phyloP scores from a whole-genome alignment of 1,284 basidiomycete genomes.

The Ceratobasidium theobromae region DNA sequence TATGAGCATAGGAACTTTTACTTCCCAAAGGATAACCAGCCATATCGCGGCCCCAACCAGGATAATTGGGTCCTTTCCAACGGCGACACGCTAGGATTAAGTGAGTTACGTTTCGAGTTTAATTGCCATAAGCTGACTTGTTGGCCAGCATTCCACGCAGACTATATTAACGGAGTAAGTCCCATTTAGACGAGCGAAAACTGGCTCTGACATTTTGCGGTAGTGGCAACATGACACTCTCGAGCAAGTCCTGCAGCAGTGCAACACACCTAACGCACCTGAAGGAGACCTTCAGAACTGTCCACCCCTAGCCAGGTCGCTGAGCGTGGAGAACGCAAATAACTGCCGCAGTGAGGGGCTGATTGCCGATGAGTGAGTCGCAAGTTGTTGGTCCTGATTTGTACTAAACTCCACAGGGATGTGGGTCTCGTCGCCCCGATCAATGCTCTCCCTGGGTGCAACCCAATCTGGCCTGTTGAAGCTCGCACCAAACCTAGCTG shows the following conservation, averaged over 20 bases:
- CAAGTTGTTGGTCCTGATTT: background rate
- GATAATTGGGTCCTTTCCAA: slow-evolving; percentile 21
- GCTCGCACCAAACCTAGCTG: background rate
- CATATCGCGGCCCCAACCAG: slow-evolving; percentile 1
- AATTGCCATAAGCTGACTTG: background rate
- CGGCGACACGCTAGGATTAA: slow-evolving; percentile 4
- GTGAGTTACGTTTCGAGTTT: background rate
- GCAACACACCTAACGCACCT: slow-evolving; percentile 22
- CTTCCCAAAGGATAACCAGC: slow-evolving; percentile 7
- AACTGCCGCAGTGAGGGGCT: slow-evolving; percentile 13
- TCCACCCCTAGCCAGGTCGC: background rate
- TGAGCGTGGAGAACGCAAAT: slow-evolving; percentile 6
- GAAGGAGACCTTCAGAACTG: background rate
- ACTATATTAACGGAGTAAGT: slow-evolving; percentile 21
- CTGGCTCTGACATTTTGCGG: background rate
- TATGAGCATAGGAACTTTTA: slow-evolving; percentile 8
- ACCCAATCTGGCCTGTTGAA: slow-evolving; percentile 7
- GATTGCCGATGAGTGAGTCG: slow-evolving; percentile 14
- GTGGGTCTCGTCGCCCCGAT: slow-evolving; percentile 1
- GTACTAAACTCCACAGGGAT: background rate
- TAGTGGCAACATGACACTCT: background rate
- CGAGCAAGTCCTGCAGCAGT: background rate
- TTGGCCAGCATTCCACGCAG: slow-evolving; percentile 5
- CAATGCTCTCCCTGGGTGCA: slow-evolving; percentile 7
- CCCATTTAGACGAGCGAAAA: background rate